Conservation (phyloP, 257 asterid genomes). For the Solanum peruvianum region DNA sequence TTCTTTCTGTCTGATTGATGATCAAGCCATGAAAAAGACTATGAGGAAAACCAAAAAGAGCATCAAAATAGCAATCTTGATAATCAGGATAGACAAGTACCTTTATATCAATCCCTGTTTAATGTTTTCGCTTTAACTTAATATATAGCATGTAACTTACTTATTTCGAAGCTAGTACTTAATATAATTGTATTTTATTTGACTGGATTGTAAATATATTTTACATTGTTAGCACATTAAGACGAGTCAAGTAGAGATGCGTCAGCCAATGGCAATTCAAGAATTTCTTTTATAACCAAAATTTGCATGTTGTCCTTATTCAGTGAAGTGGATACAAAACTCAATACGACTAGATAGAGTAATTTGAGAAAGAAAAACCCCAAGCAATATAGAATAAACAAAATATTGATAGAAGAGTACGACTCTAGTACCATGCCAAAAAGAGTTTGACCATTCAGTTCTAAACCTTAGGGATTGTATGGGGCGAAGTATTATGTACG, state of each 20-base stretch:
- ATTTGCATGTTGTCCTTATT: background rate
- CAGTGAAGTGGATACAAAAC: background rate
- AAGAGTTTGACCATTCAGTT: background rate
- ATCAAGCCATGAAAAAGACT: background rate
- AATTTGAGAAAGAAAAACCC: background rate
- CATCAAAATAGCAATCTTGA: background rate
- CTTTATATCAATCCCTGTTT: background rate
- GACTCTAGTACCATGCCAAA: background rate
- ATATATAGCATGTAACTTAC: background rate
- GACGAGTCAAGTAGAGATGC: background rate
- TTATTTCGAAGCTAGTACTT: background rate
- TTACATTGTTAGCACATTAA: background rate
- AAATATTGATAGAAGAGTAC: background rate
- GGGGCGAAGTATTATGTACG: too few relatives aligned
- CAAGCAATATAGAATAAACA: background rate
- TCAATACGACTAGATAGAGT: background rate
- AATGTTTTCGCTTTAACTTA: background rate
- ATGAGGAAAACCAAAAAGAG: background rate
- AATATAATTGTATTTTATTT: background rate
- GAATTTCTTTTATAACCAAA: too few relatives aligned
- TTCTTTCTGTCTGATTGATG: conserved; percentile 12
- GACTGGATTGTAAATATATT: background rate
- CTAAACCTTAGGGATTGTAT: background rate
- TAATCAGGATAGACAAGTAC: background rate
- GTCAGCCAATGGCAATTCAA: background rate